Base-by-base conservation (phyloP, 1,139 yeast species). In the Geotrichum aggregatum region DNA sequence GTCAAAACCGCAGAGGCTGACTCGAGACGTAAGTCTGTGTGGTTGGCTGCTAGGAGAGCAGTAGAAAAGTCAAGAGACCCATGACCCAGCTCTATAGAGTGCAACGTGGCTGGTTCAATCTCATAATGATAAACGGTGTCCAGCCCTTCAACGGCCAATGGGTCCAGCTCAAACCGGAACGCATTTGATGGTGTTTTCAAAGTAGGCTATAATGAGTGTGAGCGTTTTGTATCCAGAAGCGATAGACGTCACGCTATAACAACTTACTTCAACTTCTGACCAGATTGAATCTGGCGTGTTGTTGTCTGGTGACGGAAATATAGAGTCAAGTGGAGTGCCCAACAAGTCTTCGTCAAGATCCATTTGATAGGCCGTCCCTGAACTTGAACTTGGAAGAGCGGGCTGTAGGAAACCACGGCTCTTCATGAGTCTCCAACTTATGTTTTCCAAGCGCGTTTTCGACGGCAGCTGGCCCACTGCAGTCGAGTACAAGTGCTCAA, bases 1-100 rank as follows among this genome's bases (percentile, higher is more conserved):
- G 96, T 87, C 4, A 35, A 19, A 3, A 19, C n/a, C 4, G 16
- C 11, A 13, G 34, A 30, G 19, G 39, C 19, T 8, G n/a, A 19
- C 39, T 35, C 39, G n/a, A n/a, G n/a, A n/a, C n/a, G n/a, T n/a
- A n/a, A n/a, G n/a, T n/a, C n/a, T 16, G 19, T n/a, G 39, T 35
- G 34, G 34, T 19, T 35, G 18, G 40, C 40, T n/a, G n/a, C n/a
- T n/a, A n/a, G n/a, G n/a, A n/a, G n/a, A n/a, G n/a, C n/a, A n/a
- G n/a, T n/a, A 11, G 40, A 13, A 19, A 14, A 22, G 22, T 39
- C 28, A 13, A 39, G 28, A 14, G 11, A 35, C 39, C 39, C 39
- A 8, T 16, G 19, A 8, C 14, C 14, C 14, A 30, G n/a, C n/a
- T 13, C n/a, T 13, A 13, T 30, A 10, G 39, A 14, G 39, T 8